phyloP scores from a whole-genome alignment of 1,284 basidiomycete species.

The Naganishia cerealis region DNA sequence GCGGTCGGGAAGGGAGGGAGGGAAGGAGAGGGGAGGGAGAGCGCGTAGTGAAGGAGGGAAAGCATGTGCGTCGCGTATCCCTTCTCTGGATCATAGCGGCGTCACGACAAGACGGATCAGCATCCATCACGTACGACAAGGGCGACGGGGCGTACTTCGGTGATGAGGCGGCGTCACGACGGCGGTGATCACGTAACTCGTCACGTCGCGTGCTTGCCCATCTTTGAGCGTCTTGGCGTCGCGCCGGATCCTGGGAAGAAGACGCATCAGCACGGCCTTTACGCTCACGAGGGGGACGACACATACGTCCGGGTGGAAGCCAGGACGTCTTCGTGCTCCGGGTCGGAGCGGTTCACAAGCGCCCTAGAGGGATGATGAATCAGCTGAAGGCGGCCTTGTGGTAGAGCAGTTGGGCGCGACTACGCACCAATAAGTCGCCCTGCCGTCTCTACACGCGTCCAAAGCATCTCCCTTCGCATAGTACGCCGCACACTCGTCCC shows the following conservation, averaged over 20 bases:
- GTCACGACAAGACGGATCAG: neutral
- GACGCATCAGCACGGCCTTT: neutral
- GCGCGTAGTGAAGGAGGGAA: conserved; percentile 24
- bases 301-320: conserved; percentile 17
- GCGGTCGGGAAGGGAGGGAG: conserved; percentile 25
- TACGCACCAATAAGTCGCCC: conserved; percentile 13
- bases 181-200: conserved; percentile 24
- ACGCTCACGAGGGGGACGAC: neutral
- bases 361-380: neutral
- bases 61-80: conserved; percentile 31
- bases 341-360: conserved; percentile 10
- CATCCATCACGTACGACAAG: neutral
- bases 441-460: conserved; percentile 1
- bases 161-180: conserved; percentile 25
- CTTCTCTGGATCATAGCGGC: neutral
- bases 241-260: conserved; percentile 3
- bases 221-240: conserved; percentile 8
- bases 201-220: conserved; percentile 8
- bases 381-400: neutral
- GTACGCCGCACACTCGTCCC: conserved; percentile 6
- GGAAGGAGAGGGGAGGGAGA: conserved; percentile 8
- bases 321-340: conserved; percentile 4
- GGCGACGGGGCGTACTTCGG: conserved; percentile 9
- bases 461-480: neutral
- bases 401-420: too few relatives aligned